Evolutionary conservation across 129 eudicot species (phyloP).

Genomic region (Chrysanthemum seticuspe): DNA sequence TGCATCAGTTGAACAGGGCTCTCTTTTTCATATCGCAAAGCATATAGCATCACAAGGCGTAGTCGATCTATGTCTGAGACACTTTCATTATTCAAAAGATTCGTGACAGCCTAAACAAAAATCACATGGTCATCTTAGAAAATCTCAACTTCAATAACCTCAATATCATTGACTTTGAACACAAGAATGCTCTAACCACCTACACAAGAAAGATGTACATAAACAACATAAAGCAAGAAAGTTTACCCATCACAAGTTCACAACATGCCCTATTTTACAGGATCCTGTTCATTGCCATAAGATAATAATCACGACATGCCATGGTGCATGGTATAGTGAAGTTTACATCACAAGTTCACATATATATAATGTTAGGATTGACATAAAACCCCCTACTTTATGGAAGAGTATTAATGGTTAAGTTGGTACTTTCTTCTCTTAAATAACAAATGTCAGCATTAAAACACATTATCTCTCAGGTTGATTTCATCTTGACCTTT

Average conservation of each 20-base stretch:
- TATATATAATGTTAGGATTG: neutral
- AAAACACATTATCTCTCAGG: too few species aligned
- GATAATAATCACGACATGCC: neutral
- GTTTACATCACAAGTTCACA: neutral
- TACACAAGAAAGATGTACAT: neutral
- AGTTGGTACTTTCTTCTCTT: too few species aligned
- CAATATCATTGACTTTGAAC: neutral
- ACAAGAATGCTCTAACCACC: neutral
- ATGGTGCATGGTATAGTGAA: neutral
- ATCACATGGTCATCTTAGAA: conserved; percentile 21
- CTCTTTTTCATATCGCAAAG: conserved; percentile 94
- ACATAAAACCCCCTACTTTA: neutral
- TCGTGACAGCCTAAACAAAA: conserved; percentile 81
- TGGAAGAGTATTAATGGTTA: neutral
- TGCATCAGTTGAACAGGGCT: conserved; percentile 99
- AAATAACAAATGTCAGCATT: too few species aligned
- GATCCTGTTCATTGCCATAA: neutral
- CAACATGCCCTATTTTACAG: neutral
- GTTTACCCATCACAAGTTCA: neutral
- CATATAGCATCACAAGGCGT: conserved; percentile 91
- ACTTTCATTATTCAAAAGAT: conserved; percentile 78
- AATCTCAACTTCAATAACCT: conserved; percentile 6
- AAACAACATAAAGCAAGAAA: conserved; percentile 10
- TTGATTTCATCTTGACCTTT: too few species aligned
- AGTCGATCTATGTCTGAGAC: conserved; percentile 89